phyloP scores from a whole-genome alignment of 192 early-diverging fungal genomes.

The Coemansia sp. region DNA sequence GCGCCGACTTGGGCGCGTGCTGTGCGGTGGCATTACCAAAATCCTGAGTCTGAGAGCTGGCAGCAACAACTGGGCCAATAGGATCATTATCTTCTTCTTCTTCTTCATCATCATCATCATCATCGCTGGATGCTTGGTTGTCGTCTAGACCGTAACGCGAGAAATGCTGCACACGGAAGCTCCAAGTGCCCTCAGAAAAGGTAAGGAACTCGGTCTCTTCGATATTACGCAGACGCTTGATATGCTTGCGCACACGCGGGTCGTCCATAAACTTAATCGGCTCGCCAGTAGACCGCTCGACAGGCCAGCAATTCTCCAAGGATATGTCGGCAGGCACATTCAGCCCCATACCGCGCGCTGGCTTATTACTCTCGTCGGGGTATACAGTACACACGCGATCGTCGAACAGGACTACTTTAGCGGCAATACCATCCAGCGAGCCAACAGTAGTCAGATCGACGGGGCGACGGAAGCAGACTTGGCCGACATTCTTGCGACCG shows the following conservation, averaged over 20 bases:
- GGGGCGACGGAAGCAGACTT: conserved; percentile 73
- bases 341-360: conserved; percentile 79
- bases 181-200: conserved; percentile 83
- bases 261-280: conserved; percentile 69
- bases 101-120: conserved; percentile 15
- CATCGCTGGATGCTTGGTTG: conserved; percentile 65
- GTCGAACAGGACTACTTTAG: conserved; percentile 74
- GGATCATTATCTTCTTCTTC: conserved; percentile 19
- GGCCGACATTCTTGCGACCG: conserved; percentile 67
- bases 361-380: conserved; percentile 76
- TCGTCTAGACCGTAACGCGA: conserved; percentile 79
- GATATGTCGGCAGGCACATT: conserved; percentile 84
- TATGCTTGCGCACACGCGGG: conserved; percentile 66
- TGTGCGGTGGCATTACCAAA: conserved; percentile 55
- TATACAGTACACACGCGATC: conserved; percentile 77
- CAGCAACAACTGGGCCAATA: not conserved
- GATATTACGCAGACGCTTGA: conserved; percentile 69
- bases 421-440: conserved; percentile 71
- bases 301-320: conserved; percentile 80
- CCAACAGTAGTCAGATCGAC: conserved; percentile 75
- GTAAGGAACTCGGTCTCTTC: conserved; percentile 78
- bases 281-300: conserved; percentile 74
- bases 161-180: conserved; percentile 88
- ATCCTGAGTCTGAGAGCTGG: conserved; percentile 23
- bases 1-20: conserved; percentile 3